Conservation (phyloP, 257 asterid species). For the Schizonepeta tenuifolia region DNA sequence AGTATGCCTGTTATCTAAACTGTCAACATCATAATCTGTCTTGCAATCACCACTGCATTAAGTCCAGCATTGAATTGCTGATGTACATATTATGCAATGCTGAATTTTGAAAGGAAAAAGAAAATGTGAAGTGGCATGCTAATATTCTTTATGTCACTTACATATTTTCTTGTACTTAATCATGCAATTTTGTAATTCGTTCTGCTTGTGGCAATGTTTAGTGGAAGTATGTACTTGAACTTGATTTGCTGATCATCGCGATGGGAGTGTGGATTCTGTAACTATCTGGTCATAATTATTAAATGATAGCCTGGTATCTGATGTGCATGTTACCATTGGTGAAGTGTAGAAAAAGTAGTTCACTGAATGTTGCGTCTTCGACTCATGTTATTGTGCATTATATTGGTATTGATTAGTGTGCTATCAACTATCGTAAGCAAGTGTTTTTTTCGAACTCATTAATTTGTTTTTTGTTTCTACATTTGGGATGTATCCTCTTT, state of each 20-base stretch:
- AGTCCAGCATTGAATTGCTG: too few species aligned
- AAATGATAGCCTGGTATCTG: neutral
- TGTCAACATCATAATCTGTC: neutral
- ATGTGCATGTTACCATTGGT: too few species aligned
- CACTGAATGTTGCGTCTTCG: neutral
- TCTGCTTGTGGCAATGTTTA: slow-evolving; percentile 13
- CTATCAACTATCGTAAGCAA: neutral
- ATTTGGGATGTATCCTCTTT: slow-evolving; percentile 16
- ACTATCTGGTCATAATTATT: neutral
- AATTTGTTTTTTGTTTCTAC: neutral
- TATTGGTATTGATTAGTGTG: neutral
- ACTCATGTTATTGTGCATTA: neutral
- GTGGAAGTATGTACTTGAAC: neutral
- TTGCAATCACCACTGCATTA: slow-evolving; percentile 22
- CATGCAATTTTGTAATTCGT: neutral
- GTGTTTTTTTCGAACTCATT: neutral
- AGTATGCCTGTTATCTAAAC: neutral
- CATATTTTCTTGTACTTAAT: slow-evolving; percentile 15
- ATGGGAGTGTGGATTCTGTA: neutral
- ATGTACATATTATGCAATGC: neutral
- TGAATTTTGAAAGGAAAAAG: slow-evolving; percentile 1
- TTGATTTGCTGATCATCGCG: neutral
- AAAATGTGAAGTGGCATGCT: slow-evolving; percentile 6
- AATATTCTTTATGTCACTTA: neutral
- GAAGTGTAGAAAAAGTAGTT: slow-evolving; percentile 8